phyloP scores from a whole-genome alignment of 2,329 filamentous ascomycete genomes.

The Claviceps sorghi region DNA sequence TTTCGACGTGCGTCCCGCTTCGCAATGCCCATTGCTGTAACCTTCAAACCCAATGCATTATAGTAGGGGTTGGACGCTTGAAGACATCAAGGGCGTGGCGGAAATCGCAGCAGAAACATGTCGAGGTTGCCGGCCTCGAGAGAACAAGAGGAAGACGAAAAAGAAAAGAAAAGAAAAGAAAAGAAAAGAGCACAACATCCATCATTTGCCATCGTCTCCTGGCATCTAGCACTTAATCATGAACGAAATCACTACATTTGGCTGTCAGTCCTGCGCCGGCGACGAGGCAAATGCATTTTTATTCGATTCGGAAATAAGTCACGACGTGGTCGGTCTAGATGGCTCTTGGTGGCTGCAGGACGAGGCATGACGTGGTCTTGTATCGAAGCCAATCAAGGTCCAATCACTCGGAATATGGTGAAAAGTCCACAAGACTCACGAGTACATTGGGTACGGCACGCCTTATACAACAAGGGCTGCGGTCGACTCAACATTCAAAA shows the following conservation, averaged over 20 bases:
- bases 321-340: not conserved
- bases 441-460: not conserved
- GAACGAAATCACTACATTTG: not conserved
- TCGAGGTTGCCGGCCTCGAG: not conserved
- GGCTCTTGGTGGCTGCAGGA: not conserved
- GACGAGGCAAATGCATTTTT: not conserved
- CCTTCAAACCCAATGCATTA: not conserved
- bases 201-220: not conserved
- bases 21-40: not conserved
- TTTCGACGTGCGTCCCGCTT: not conserved
- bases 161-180: not conserved
- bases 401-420: not conserved
- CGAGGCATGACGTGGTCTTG: not conserved
- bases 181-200: not conserved
- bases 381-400: not conserved
- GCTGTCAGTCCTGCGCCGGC: not conserved
- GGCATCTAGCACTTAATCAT: not conserved
- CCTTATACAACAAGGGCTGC: not conserved
- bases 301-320: not conserved
- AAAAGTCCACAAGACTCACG: not conserved
- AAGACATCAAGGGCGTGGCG: not conserved
- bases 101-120: not conserved
- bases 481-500: not conserved
- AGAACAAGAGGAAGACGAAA: too few relatives aligned
- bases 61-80: not conserved